Evolutionary conservation across 352 stramenopile genomes (phyloP), one percentile per base, ranked within the genome.

Genomic region (Phytophthora fragariae): DNA sequence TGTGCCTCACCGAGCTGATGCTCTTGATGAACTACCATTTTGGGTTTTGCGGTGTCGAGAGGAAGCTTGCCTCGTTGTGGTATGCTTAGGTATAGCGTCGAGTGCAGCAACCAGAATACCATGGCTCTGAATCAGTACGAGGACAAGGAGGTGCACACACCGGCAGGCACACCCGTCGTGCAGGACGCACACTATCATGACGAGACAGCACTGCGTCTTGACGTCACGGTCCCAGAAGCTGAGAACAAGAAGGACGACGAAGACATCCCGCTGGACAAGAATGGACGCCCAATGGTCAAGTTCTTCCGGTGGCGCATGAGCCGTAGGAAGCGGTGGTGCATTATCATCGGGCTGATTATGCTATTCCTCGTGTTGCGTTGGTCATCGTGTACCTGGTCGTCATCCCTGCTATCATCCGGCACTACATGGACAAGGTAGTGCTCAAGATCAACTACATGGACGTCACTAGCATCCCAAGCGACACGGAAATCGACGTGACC

Each of bases 111-210:
- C 64, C 14, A 50, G 9, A 21, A 50, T 21, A 61, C 17, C 27
- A 76, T 55, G 49, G 17, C n/a, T 19, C 19, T 19, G 49, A 33
- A 55, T 19, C 49, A 55, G 11, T 55, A 55, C 49, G 49, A 55
- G 10, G 21, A 6, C 49, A 55, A 33, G 49, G 19, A 55, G n/a
- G 19, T 31, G 3, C 49, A 11, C n/a, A 55, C 49, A 2, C 49
- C 49, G n/a, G 21, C 9, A 55, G 10, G n/a, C 19, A 55, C 49
- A 55, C 49, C 49, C 11, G 21, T 19, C 14, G 19, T 55, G 49
- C 8, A 55, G 49, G 49, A 55, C n/a, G 49, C 19, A 6, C 19
- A 55, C 8, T 55, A 55, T 55, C 19, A 55, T 19, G 49, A 55
- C 49, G 49, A 31, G 11, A 55, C 49, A 33, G 21, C n/a, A 31